Base-by-base conservation (phyloP, 495 filamentous ascomycete species). In the Neurospora terricola region DNA sequence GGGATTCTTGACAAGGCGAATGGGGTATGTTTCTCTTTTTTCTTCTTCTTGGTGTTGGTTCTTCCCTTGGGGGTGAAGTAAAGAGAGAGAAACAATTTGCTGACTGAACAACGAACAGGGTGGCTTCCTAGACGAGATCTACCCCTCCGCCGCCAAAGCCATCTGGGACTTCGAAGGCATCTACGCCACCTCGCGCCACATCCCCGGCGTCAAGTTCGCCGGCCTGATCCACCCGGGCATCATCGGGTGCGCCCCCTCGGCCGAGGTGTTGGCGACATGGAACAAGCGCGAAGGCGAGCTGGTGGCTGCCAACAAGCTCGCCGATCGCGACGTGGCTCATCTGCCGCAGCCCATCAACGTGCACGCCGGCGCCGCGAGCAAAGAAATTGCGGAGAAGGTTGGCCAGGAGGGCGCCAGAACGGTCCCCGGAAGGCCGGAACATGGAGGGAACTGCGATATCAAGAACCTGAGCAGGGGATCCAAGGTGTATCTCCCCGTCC, bases 121-220 rank as follows among this genome's bases (percentile, higher is more conserved):
- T 10, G 95, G 95, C 0, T 97, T 97, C 75, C 83, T 97, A 23
- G 94, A 98, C 80, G 93, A 97, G 78, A 84, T 93, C 12, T 98
- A 96, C 77, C 94, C 94, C 0, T 89, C 93, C 10, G 87, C 93
- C 89, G 93, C 93, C 18, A 96, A 96, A 78, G 95, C 95, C 0
- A 97, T 98, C 78, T 98, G 95, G 94, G 95, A 97, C 78, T 97
- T 98, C 74, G 94, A 97, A 78, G 95, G 95, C 73, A 97, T 98
- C 77, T 94, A 91, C 83, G 96, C 93, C 85, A 92, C 92, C 34
- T 94, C 91, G 12, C 89, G 95, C 0, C 95, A 98, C 80, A 94
- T 98, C 76, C 94, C 94, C 0, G 88, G 91, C 75, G 93, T 97
- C 72, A 91, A 92, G 71, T 97, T 96, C 79, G 88, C 93, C 14